Evolutionary conservation across 306 rosid genomes (phyloP), one percentile per base, ranked within the genome.

Genomic region (Biancaea sappan): DNA sequence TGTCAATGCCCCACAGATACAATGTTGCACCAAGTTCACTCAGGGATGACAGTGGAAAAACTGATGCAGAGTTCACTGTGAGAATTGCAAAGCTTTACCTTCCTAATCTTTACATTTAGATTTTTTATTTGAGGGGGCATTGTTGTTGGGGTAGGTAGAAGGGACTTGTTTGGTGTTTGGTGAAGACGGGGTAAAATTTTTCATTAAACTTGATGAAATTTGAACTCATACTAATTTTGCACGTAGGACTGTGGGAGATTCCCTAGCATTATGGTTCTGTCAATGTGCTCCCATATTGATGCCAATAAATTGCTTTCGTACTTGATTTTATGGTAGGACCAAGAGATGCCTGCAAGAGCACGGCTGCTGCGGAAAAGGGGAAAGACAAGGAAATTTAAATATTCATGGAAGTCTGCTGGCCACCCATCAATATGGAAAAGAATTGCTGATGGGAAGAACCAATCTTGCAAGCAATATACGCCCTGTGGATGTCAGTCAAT

Each of bases 401-500:
- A 84, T 80, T 84, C 88, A 26, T 84, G 94, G 96, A 94, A 94
- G 76, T 90, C 99, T 66, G 93, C 99, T 70, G 97, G 99, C 57
- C 91, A 74, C 80, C 96, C 99, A 78, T 88, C 97, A 69, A 82
- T 87, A 62, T 94, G 93, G 99, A 94, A 94, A 83, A 85, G 97
- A 78, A 92, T 94, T 83, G 97, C 90, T 54, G 95, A 92, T 84
- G 99, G 99, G 10, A 92, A 94, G 79, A 86, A 90, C 75, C 95
- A 92, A 82, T 91, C 96, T 59, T 84, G 95, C 75, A 90, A 88
- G 82, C 97, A 90, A 80, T 90, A 85, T 67, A 84, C 85, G 15
- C 99, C 99, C 14, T 94, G 99, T 77, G 96, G 86, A 70, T 94
- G 99, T 83, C 87, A 84, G 82, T 84, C 97, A 67, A 83, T 88